Evolutionary conservation across 2,329 filamentous ascomycete species (phyloP).

Genomic region (Pyrenophora teres): DNA sequence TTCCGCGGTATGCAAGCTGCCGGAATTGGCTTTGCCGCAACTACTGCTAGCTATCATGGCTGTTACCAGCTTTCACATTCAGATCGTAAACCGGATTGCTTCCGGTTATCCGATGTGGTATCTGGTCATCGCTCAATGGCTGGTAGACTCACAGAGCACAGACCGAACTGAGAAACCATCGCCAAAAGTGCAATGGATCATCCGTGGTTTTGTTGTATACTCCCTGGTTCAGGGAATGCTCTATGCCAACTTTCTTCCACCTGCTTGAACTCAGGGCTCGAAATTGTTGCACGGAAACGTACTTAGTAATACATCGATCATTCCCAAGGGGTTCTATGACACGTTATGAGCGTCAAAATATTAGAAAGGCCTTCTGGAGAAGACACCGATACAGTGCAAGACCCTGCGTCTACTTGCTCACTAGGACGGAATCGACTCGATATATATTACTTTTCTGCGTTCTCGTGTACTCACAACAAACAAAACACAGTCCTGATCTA

Average conservation of each 20-base stretch:
- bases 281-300: not conserved
- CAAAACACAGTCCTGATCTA: no score
- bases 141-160: constrained; percentile 10
- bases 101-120: constrained; percentile 93
- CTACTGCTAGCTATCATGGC: constrained; percentile 72
- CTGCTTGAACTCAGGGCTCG: constrained; percentile 61
- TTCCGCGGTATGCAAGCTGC: constrained; percentile 20
- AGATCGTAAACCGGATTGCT: constrained; percentile 87
- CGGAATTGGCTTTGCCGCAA: constrained; percentile 70
- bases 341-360: no score
- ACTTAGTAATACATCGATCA: not conserved
- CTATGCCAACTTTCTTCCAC: constrained; percentile 89
- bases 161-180: not conserved
- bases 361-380: no score
- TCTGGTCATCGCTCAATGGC: constrained; percentile 68
- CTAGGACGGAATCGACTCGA: no score
- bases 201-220: constrained; percentile 73
- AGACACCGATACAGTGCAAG: no score
- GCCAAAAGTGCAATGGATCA: constrained; percentile 19
- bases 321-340: not conserved
- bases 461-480: no score
- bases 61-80: constrained; percentile 83
- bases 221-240: constrained; percentile 79
- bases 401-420: no score
- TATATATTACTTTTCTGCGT: no score